Base-by-base conservation (phyloP, 208 protist genomes). In the Herpetomonas muscarum region DNA sequence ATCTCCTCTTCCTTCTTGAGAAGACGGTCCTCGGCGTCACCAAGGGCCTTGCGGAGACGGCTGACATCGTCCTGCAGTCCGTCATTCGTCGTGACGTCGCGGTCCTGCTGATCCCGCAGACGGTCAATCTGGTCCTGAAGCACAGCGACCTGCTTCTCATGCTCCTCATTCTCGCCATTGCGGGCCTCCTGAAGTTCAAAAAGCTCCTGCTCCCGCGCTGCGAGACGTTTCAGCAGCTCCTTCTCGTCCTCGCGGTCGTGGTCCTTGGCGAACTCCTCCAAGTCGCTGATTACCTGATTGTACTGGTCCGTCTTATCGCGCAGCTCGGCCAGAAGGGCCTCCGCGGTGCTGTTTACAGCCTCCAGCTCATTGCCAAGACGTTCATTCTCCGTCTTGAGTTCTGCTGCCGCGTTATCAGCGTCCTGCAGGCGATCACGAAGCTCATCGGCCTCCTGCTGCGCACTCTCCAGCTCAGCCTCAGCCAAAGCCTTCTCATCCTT, bases 91-190 rank as follows among this genome's bases (percentile, higher is more conserved):
- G 62, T 60, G 41, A 34, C 74, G 30, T 81, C 68, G 28, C 75
- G 54, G 15, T 72, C 56, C 28, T 71, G 60, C 61, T 82, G 73
- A 48, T 71, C 62, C 9, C 67, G 67, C 25, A 92, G 52, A 5
- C 68, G 67, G 24, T 81, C 67, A 17, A 87, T 56, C 64, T 88
- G 80, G 19, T 83, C 75, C 53, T 88, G 80, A 2, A 92, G 69
- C 15, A 86, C 54, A 17, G 46, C 42, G 3, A 88, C 42, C 55
- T 79, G 66, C 30, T 75, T 78, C 47, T 81, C 78, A 31, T 87
- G 75, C 47, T 85, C 78, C 0, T 67, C 59, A 24, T 67, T 74
- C 48, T 87, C 72, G 22, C 67, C 74, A n/a, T 63, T 69, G n/a
- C 70, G 79, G 0, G 70, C 70, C 60, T 85, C 74, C 53, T 81